Evolutionary conservation across 1,284 basidiomycete species (phyloP).

Genomic region (Peniophora sp.): DNA sequence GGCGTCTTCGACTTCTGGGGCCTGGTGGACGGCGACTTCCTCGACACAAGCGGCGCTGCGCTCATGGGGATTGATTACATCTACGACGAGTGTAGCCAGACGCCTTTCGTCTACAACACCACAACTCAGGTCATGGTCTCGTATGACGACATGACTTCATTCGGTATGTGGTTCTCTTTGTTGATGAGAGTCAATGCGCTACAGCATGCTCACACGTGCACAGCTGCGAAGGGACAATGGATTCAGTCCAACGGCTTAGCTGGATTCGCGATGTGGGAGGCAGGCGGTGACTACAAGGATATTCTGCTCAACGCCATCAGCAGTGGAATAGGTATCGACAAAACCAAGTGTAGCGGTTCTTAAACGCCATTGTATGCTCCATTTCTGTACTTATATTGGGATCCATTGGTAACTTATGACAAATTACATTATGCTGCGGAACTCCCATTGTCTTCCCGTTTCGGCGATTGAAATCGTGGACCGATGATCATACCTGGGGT

Average conservation of each 20-base stretch:
- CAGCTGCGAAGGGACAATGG: constrained; percentile 24
- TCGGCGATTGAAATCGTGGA: no score
- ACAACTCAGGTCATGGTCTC: constrained; percentile 29
- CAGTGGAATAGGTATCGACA: neutral
- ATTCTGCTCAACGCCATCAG: constrained; percentile 39
- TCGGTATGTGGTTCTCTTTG: constrained; percentile 17
- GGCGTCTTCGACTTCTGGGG: constrained; percentile 36
- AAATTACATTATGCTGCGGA: no score
- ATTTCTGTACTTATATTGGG: no score
- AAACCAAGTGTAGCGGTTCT: neutral
- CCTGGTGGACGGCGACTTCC: constrained; percentile 31
- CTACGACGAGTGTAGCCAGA: constrained; percentile 40
- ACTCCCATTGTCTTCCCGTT: no score
- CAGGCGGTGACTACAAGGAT: constrained; percentile 40
- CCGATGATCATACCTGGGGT: no score
- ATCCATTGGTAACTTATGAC: no score
- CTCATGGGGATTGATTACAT: constrained; percentile 30
- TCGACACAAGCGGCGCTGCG: constrained; percentile 26
- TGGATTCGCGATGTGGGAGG: constrained; percentile 52
- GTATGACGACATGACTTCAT: constrained; percentile 31
- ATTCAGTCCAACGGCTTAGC: constrained; percentile 29
- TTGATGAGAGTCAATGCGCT: constrained; percentile 3
- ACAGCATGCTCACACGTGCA: constrained; percentile 1
- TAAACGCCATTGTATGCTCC: neutral
- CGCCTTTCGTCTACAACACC: constrained; percentile 39